Evolutionary conservation across 345 rosid species (phyloP).

Genomic region (Isatis tinctoria): DNA sequence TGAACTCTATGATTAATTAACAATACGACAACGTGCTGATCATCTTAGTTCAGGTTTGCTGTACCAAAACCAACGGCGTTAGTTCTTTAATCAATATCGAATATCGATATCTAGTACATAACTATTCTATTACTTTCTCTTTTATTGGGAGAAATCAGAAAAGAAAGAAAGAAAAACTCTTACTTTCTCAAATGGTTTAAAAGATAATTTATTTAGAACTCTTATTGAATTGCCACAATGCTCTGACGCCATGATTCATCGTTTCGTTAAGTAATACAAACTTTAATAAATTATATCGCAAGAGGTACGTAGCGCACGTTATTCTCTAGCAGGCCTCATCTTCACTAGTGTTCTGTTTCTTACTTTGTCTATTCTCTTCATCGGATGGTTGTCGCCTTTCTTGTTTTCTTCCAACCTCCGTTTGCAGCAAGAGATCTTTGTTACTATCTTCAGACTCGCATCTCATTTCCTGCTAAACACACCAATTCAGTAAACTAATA

Average conservation of each 20-base stretch:
- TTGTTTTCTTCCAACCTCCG: conserved; percentile 20
- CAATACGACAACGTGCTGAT: not conserved
- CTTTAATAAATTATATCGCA: not conserved
- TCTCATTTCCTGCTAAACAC: conserved; percentile 10
- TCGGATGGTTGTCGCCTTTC: conserved; percentile 17
- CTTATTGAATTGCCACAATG: not conserved
- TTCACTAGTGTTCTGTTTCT: conserved; percentile 31
- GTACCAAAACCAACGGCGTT: not conserved
- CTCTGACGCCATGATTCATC: not conserved
- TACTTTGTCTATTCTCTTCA: conserved; percentile 23
- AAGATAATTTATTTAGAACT: not conserved
- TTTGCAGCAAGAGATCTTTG: conserved; percentile 10
- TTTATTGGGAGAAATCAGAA: not conserved
- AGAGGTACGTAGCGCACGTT: not conserved
- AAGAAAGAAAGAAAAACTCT: not conserved
- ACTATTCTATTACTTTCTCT: not conserved
- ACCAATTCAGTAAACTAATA: not conserved
- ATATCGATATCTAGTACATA: not conserved
- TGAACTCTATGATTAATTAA: too few relatives aligned
- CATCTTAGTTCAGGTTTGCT: not conserved
- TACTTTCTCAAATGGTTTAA: not conserved
- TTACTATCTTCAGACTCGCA: conserved; percentile 5
- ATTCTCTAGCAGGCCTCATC: not conserved
- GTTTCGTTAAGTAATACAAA: not conserved
- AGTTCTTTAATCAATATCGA: not conserved